Percentiles rank a stretch among this genome's conserved stretches.
Evolutionary conservation across 768 basidiomycete genomes (phyloP).

Genomic region (Mrakia frigida): DNA sequence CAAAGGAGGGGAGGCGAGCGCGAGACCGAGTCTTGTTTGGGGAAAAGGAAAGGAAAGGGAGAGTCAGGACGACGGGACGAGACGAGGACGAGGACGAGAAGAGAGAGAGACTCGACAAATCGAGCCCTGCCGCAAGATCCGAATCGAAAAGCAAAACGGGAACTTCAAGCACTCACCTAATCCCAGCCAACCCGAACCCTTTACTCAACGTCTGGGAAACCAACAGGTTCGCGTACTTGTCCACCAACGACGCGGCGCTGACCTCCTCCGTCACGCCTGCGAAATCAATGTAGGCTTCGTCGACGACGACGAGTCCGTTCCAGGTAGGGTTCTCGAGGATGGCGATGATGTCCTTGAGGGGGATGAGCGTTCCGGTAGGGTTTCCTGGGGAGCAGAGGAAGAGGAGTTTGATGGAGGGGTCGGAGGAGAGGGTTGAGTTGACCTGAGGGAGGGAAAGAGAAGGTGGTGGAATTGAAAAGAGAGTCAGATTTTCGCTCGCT

Average conservation of each 20-base stretch:
- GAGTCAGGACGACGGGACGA: neutral
- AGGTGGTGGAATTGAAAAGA: neutral
- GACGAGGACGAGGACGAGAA: too few species aligned
- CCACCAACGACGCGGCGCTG: conserved; percentile 59
- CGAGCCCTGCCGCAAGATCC: too few species aligned
- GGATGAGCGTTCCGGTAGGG: conserved; percentile 82
- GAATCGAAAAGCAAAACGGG: neutral
- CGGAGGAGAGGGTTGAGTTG: conserved; percentile 60
- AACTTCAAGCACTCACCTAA: conserved; percentile 63
- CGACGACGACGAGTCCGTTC: conserved; percentile 87
- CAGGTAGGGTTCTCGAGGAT: conserved; percentile 73
- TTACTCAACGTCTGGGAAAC: conserved; percentile 98
- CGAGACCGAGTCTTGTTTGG: conserved; percentile 63
- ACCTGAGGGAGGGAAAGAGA: conserved; percentile 51
- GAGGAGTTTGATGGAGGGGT: conserved; percentile 79
- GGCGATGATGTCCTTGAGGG: conserved; percentile 61
- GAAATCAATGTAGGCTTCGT: conserved; percentile 98
- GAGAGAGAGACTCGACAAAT: too few species aligned
- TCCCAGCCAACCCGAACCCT: conserved; percentile 90
- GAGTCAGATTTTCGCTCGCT: neutral
- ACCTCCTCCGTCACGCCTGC: conserved; percentile 53
- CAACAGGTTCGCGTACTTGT: conserved; percentile 73
- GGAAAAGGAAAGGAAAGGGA: neutral
- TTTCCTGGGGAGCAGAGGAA: conserved; percentile 97
- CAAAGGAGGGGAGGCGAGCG: conserved; percentile 79